Evolutionary conservation across 1,139 yeast genomes (phyloP), one percentile per base, ranked within the genome.

Genomic region (Dujonia santamariae): DNA sequence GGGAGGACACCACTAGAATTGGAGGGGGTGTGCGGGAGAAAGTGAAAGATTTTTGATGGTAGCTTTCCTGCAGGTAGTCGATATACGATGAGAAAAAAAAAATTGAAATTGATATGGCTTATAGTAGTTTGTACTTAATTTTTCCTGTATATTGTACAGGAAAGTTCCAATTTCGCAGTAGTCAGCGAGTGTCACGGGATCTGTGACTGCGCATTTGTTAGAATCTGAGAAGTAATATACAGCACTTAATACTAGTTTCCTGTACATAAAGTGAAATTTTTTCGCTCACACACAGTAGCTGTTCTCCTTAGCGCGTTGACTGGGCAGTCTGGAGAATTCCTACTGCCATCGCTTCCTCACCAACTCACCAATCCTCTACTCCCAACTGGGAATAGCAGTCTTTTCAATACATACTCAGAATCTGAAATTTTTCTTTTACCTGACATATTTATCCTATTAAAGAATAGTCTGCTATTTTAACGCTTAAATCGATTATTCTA

Each of bases 381-480:
- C n/a, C n/a, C n/a, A n/a, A n/a, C n/a, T n/a, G n/a, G n/a, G n/a
- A n/a, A n/a, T n/a, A n/a, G n/a, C n/a, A n/a, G n/a, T n/a, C n/a
- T n/a, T n/a, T n/a, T n/a, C n/a, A 13, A 8, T 12, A 13, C 26
- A 7, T n/a, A n/a, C n/a, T n/a, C 26, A 22, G 20, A 20, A 14
- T 14, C 12, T 26, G 23, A 25, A 20, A 20, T 15, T 12, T 21
- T 28, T 32, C 32, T 19, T 23, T 26, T 32, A 25, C 32, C 39
- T 43, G n/a, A n/a, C n/a, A n/a, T n/a, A 37, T 37, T 35, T 31
- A n/a, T n/a, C n/a, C 25, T 51, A 50, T 50, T 61, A 73, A 72
- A 66, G 80, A 72, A 74, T 74, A 72, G 79, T 75, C 80, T 66
- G 80, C 80, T 57, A n/a, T n/a, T n/a, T n/a, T n/a, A 43, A 44